Base-by-base conservation (phyloP, 768 basidiomycete genomes). In the Pleurotus pulmonarius region DNA sequence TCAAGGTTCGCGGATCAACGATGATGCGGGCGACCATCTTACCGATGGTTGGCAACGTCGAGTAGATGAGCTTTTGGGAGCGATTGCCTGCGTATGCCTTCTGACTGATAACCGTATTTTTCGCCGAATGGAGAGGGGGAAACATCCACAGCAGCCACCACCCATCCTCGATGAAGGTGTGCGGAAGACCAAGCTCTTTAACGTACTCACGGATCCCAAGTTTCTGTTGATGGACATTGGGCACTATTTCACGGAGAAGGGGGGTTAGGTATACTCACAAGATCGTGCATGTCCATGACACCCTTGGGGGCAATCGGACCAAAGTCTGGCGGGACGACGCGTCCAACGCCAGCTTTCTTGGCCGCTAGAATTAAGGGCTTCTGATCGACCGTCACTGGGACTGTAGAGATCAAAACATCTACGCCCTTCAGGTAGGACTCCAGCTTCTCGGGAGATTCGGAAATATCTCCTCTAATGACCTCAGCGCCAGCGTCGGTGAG, bases 101-200 rank as follows among this genome's bases (percentile, higher is more conserved):
- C 12, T 52, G 38, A 12, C 29, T 47, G 0, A 47, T 18, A 22
- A 55, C 3, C 18, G 38, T 29, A 9, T 59, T 57, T 13, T 59
- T 58, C 24, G 60, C 52, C 15, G 58, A 53, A 8, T 61, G 61
- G 3, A 56, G 59, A 7, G 61, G 56, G 6, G 60, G 51, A 9
- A 62, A 47, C 9, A 39, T 45, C 8, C 59, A 58, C 16, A 53
- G 57, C 15, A 62, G 62, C 69, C 70, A 71, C 58, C 60, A 68
- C 4, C 70, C 68, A n/a, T 67, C 66, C 48, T 69, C 69, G 49
- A 71, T 67, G 58, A 68, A 65, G 6, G 70, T 70, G 52, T 72
- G 65, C 1, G 60, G 57, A 3, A 69, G 54, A 38, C 60, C 64
- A 15, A 64, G 56, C 7, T 59, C 60, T 12, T 61, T 41, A 52